Conservation (phyloP, 768 basidiomycete species). For the Leccinum longicurvipes region DNA sequence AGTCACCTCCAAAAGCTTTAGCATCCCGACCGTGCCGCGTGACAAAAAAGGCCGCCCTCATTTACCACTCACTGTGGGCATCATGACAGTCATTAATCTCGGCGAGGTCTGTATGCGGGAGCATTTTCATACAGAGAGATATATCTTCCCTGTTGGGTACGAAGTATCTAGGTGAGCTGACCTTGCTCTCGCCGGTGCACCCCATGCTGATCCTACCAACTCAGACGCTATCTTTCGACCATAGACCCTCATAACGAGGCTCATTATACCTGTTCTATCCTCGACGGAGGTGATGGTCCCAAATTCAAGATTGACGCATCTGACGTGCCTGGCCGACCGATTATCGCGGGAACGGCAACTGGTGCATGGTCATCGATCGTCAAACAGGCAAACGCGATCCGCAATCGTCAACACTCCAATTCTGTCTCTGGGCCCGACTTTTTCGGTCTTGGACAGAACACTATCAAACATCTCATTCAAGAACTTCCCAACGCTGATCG, state of each 20-base stretch:
- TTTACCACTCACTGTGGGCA: constrained; percentile 78
- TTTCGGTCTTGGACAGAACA: constrained; percentile 83
- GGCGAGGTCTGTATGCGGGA: constrained; percentile 79
- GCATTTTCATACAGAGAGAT: constrained; percentile 84
- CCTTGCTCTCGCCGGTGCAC: background rate
- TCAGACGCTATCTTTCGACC: constrained; percentile 76
- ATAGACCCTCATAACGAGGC: constrained; percentile 62
- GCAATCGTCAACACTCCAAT: constrained; percentile 80
- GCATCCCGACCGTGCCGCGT: constrained; percentile 76
- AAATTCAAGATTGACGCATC: constrained; percentile 81
- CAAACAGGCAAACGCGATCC: constrained; percentile 75
- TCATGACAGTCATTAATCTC: constrained; percentile 76
- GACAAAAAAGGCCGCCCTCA: constrained; percentile 68
- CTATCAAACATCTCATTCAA: constrained; percentile 89
- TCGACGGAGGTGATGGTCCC: constrained; percentile 81
- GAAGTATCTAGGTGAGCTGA: constrained; percentile 66
- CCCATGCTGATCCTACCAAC: constrained; percentile 2
- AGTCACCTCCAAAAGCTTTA: constrained; percentile 71
- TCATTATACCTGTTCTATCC: constrained; percentile 78
- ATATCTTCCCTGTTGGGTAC: constrained; percentile 87
- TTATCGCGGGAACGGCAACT: constrained; percentile 84
- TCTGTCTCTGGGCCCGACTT: constrained; percentile 88
- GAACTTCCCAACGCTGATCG: constrained; percentile 71
- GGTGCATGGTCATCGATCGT: constrained; percentile 86
- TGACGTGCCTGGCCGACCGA: constrained; percentile 65